Percentiles rank a stretch among this genome's conserved stretches.
Conservation (phyloP, 164 flowering plant species). For the Amborella trichopoda region DNA sequence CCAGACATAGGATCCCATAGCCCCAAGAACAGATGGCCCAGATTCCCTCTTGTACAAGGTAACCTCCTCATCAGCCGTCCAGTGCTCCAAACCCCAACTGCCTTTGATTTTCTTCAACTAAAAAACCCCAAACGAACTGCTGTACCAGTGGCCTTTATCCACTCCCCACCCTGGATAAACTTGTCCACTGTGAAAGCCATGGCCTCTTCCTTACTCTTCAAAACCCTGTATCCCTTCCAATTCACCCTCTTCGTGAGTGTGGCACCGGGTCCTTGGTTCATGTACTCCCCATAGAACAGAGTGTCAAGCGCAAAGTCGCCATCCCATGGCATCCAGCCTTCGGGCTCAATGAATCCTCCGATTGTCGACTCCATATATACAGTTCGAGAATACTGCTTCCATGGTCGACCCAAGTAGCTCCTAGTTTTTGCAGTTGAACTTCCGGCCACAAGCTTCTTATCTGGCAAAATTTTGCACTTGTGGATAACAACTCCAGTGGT, state of each 20-base stretch:
- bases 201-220: conserved; percentile 7
- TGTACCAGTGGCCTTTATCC: conserved; percentile 13
- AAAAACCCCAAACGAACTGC: conserved; percentile 8
- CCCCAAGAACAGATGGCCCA: no score
- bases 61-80: no score
- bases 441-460: conserved; percentile 8
- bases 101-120: no score
- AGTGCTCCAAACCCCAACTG: no score
- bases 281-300: conserved; percentile 13
- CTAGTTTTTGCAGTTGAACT: background rate
- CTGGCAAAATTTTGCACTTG: conserved; percentile 16
- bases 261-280: conserved; percentile 17
- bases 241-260: conserved; percentile 7
- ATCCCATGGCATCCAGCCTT: conserved; percentile 22
- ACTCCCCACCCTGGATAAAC: conserved; percentile 11
- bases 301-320: conserved; percentile 18
- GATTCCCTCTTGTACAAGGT: no score
- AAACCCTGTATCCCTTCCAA: conserved; percentile 16
- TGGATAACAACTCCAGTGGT: conserved; percentile 23
- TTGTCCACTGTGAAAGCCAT: conserved; percentile 10
- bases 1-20: no score
- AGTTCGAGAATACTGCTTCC: conserved; percentile 23
- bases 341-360: conserved; percentile 12
- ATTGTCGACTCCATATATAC: conserved; percentile 20
- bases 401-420: conserved; percentile 22